Base-by-base conservation (phyloP, 1,139 yeast genomes). In the Suhomyces coccinellae region DNA sequence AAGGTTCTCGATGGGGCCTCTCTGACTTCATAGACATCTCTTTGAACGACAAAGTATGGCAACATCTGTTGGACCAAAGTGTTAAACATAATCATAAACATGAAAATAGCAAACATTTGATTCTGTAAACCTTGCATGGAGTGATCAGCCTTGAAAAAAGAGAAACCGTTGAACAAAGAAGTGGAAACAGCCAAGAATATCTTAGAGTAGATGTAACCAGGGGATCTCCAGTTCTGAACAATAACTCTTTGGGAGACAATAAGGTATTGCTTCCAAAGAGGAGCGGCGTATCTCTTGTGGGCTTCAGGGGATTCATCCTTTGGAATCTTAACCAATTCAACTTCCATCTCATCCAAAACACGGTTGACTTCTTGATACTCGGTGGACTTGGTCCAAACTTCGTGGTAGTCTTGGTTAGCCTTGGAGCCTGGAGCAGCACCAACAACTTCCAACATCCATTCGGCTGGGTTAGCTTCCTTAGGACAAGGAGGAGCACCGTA, bases 161-260 rank as follows among this genome's bases (percentile, higher is more conserved):
- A 76, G 61, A 87, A 86, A 31, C 95, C 95, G 58, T 83, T 82
- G 66, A 85, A 83, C 33, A 86, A 53, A 13, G 83, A 68, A 37
- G 85, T 66, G 29, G 75, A 58, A 29, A 75, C 53, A 28, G 80
- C 69, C 58, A 85, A 71, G 52, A 79, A 67, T 20, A 83, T 44
- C 67, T 86, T 85, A 43, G 88, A 73, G 78, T 85, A 85, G 40
- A 85, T 77, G 61, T 84, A 85, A 24, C 71, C 58, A 16, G 93
- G 93, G n/a, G 87, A 75, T 70, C 95, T 78, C 86, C 87, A 86
- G 60, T 82, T 77, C 59, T 83, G 87, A 55, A 80, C 75, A 52
- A 82, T 66, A 33, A 79, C 81, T 63, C 88, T 78, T 41, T 63
- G 52, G 17, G 81, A 69, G 27, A 84, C 90, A 47, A 75, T 54